Evolutionary conservation across 306 rosid genomes (phyloP).

Genomic region (Fragaria vesca): DNA sequence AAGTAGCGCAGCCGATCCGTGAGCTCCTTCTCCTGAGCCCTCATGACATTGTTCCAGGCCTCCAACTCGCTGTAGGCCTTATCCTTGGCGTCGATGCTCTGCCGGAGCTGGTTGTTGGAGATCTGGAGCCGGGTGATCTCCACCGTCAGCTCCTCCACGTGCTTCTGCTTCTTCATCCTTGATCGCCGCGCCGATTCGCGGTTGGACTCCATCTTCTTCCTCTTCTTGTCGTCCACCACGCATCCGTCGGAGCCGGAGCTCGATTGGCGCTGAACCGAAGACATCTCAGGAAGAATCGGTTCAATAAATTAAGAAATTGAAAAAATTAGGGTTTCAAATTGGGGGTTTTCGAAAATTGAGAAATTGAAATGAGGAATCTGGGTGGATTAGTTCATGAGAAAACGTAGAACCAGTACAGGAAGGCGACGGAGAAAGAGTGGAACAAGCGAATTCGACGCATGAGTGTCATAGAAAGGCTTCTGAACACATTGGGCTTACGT

Average conservation of each 20-base stretch:
- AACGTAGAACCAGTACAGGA: slow-evolving; percentile 69
- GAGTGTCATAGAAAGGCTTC: slow-evolving; percentile 41
- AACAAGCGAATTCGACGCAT: slow-evolving; percentile 51
- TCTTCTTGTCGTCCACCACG: slow-evolving; percentile 67
- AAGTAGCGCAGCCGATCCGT: slow-evolving; percentile 68
- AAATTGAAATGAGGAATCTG: not conserved
- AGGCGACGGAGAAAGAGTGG: slow-evolving; percentile 59
- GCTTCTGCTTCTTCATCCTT: slow-evolving; percentile 91
- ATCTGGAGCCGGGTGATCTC: slow-evolving; percentile 50
- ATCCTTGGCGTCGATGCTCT: slow-evolving; percentile 52
- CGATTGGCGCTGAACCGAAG: slow-evolving; percentile 44
- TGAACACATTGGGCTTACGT: slow-evolving; percentile 33
- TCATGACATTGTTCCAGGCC: slow-evolving; percentile 54
- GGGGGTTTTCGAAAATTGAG: not conserved
- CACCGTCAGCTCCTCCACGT: slow-evolving; percentile 61
- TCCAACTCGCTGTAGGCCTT: slow-evolving; percentile 48
- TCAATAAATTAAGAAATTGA: not conserved
- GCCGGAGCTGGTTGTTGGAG: slow-evolving; percentile 43
- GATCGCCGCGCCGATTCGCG: slow-evolving; percentile 95
- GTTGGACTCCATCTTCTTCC: slow-evolving; percentile 92
- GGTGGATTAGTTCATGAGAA: slow-evolving; percentile 57
- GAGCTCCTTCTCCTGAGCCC: slow-evolving; percentile 64
- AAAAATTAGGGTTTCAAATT: slow-evolving; percentile 22
- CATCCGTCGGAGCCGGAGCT: slow-evolving; percentile 75
- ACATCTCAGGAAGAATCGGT: slow-evolving; percentile 33